Conservation (phyloP, 257 asterid genomes). For the Solanum habrochaites region DNA sequence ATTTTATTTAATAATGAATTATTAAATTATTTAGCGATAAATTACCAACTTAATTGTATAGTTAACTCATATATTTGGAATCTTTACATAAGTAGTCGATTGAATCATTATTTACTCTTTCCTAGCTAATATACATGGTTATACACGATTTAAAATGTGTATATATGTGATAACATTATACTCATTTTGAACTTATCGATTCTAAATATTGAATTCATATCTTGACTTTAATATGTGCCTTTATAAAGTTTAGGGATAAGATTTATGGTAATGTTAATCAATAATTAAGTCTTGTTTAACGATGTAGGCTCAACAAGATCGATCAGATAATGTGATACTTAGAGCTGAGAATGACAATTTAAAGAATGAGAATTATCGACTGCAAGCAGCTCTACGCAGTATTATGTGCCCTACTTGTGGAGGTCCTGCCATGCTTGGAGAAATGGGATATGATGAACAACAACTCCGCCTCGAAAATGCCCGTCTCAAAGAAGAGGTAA, state of each 20-base stretch:
- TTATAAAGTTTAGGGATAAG: background rate
- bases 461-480: slow-evolving; percentile 83
- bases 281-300: background rate
- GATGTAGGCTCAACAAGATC: slow-evolving; percentile 85
- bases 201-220: background rate
- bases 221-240: background rate
- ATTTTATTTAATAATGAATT: too few relatives aligned
- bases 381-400: slow-evolving; percentile 66
- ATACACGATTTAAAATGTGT: background rate
- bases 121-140: background rate
- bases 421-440: slow-evolving; percentile 79
- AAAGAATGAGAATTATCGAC: slow-evolving; percentile 64
- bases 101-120: background rate
- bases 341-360: slow-evolving; percentile 79
- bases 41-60: background rate
- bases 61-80: background rate
- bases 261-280: background rate
- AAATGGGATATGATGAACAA: slow-evolving; percentile 84
- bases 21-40: background rate
- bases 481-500: slow-evolving; percentile 89
- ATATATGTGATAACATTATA: background rate
- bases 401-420: slow-evolving; percentile 91
- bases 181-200: background rate
- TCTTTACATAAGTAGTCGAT: background rate
- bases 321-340: slow-evolving; percentile 57